Base-by-base conservation (phyloP, 306 rosid genomes). In the Dryas drummondii region DNA sequence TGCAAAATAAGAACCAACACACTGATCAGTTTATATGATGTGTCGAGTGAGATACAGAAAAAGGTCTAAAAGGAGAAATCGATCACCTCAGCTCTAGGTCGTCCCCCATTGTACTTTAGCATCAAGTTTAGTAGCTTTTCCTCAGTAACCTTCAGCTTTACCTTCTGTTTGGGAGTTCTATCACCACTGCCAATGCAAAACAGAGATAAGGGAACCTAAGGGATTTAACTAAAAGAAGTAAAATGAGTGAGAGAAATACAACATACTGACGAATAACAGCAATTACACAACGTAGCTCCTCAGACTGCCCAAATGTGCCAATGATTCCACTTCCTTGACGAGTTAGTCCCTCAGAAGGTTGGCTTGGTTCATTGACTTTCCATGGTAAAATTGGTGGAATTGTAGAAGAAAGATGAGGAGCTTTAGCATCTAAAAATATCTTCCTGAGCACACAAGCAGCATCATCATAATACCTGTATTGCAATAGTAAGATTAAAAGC, bases 111-210 rank as follows among this genome's bases (percentile, higher is more conserved):
- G 87, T 94, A 94, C 82, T 94, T 94, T 65, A 94, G 77, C 93
- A 94, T 90, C 83, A 94, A 72, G 82, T 86, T 91, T 78, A 94
- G 76, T 76, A 94, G 87, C 75, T 86, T 94, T 86, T 94, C 99
- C 84, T 94, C 99, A 1, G 99, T 94, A 78, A 94, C 96, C 81
- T 87, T 92, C 83, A 94, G 75, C 81, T 94, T 94, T 84, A 94
- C 99, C 91, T 94, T 94, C 82, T 94, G 99, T 80, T 94, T 94
- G 74, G 99, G 97, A 82, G 99, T 94, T 89, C 99, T 87, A 88
- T 94, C 99, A 75, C 99, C 99, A 84, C 99, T 94, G 86, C 81
- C 66, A 83, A 78, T 84, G 65, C 53, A 78, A 69, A 77, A 68
- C 45, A 73, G 64, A 75, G 68, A 73, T 77, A 82, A 72, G 73